Base-by-base conservation (phyloP, 2,329 filamentous ascomycete genomes). In the Ophiostoma ulmi region DNA sequence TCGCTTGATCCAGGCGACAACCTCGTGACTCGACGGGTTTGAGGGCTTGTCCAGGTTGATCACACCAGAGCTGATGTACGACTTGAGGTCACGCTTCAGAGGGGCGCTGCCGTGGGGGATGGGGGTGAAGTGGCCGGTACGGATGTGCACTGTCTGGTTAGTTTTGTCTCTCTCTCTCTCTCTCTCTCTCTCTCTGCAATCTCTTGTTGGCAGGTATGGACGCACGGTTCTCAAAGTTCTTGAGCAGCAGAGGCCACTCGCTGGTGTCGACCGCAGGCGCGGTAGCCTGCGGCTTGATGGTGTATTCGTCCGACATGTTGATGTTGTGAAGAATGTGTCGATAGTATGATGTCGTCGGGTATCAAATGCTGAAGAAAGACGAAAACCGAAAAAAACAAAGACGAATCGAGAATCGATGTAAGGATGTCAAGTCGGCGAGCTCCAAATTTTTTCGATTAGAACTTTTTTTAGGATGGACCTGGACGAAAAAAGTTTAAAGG, bases 41-140 rank as follows among this genome's bases (percentile, higher is more conserved):
- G 94, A 96, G 71, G 94, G 95, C 85, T 97, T 97, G 84, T 96
- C 92, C 76, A 97, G 90, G 84, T 99, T 99, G 83, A 99, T 98
- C 72, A 99, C 94, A 83, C 95, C 95, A 74, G 93, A 97, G 80
- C 91, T 94, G 80, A 99, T 90, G 84, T 98, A 99, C 74, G 91
- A 93, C 86, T 97, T 97, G 79, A 99, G 87, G 80, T 98, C 94
- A 81, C 95, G 92, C 83, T 93, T 94, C 79, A 96, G 84, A 70
- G 95, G 95, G 74, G 92, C 89, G 84, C 92, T 96, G 78, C 95
- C 95, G 80, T 92, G 90, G 76, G 94, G 93, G 77, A 98, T 98
- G 70, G 95, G 95, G 44, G 94, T 98, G 83, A 97, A 99, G 82
- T 99, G 94, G 74, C 92, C 93, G 75, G 94, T 97, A 79, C 94